A percentile compares a stretch with the other conserved stretches of the same genome.
These are phyloP conservation scores for Castanopsis chinensis DNA, from an alignment of 306 rosid genomes.

Conservation along the genomic window DNA sequence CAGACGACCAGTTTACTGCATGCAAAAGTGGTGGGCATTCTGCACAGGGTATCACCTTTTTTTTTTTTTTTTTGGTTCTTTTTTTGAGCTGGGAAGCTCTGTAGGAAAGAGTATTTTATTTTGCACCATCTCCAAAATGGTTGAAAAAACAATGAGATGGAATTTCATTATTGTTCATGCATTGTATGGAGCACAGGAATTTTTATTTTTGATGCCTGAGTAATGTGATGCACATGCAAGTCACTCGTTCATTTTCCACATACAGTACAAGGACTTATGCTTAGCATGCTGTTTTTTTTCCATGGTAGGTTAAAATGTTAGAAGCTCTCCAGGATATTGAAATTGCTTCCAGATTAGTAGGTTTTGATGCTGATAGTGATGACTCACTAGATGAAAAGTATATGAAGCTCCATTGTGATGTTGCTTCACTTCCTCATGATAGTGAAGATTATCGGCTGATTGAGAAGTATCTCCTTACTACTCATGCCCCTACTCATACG, in stretches of 20 bases:
- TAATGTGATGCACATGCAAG: background rate
- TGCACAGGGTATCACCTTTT: too few relatives aligned
- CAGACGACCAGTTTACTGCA: too few relatives aligned
- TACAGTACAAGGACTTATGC: background rate
- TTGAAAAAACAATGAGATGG: background rate
- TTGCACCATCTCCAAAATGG: background rate
- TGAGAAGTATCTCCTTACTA: constrained; percentile 76
- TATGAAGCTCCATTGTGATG: constrained; percentile 74
- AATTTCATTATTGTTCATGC: background rate
- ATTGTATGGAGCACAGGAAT: too few relatives aligned
- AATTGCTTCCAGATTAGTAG: constrained; percentile 94
- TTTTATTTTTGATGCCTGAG: background rate
- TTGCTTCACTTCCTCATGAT: constrained; percentile 74
- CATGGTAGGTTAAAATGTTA: constrained; percentile 89
- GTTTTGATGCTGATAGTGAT: constrained; percentile 72
- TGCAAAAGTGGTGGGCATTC: too few relatives aligned
- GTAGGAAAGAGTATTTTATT: background rate
- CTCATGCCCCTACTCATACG: constrained; percentile 97
- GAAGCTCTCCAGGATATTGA: constrained; percentile 99
- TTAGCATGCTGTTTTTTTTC: constrained; percentile 14
- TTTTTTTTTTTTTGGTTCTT: too few relatives aligned
- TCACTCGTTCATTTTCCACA: background rate
- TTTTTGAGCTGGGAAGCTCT: background rate
- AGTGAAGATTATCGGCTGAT: constrained; percentile 78
- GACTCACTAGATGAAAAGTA: constrained; percentile 92